Base-by-base conservation (phyloP, 2,329 filamentous ascomycete genomes). In the Epichloe baconii region DNA sequence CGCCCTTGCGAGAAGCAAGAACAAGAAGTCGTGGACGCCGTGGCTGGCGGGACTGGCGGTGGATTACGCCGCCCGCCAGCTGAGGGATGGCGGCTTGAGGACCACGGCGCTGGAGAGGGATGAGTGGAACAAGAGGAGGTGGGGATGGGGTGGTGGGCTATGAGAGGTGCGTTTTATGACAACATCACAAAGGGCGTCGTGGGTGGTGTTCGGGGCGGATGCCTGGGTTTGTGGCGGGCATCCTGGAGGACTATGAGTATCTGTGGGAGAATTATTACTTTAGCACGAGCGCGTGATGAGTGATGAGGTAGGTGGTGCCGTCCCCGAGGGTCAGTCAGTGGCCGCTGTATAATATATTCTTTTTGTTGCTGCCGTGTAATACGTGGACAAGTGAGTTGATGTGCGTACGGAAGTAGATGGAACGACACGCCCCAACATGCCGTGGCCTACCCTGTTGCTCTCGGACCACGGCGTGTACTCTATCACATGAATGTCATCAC, bases 211-310 rank as follows among this genome's bases (percentile, higher is more conserved):
- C 83, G 81, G 57, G 83, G 62, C 82, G 86, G 49, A 75, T 95
- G 67, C 79, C 94, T 45, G 82, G 86, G 57, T 79, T 98, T 64
- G 75, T 95, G 23, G 86, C 83, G 8, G 88, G 86, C 52, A 85
- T 98, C 44, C 69, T 97, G 56, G 89, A 96, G 64, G 93, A 98
- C 66, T 98, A 98, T 65, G 88, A 95, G 68, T 97, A 94, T 66
- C 74, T 98, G 35, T 98, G 93, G 93, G 89, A 96, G 69, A 90
- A 94, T 61, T 97, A 96, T 68, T 94, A 97, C 69, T 98, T 97
- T 68, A 80, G 77, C 65, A 80, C 78, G 37, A 78, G 75, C 51
- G 64, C 66, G 31, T 70, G 57, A 60, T 55, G 52, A 56, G 34
- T 35, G 26, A 26, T 26, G 23, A 31, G 8, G 3, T 10, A 3